Conservation (phyloP, 139 green algal genomes). For the Volvox reticuliferus region DNA sequence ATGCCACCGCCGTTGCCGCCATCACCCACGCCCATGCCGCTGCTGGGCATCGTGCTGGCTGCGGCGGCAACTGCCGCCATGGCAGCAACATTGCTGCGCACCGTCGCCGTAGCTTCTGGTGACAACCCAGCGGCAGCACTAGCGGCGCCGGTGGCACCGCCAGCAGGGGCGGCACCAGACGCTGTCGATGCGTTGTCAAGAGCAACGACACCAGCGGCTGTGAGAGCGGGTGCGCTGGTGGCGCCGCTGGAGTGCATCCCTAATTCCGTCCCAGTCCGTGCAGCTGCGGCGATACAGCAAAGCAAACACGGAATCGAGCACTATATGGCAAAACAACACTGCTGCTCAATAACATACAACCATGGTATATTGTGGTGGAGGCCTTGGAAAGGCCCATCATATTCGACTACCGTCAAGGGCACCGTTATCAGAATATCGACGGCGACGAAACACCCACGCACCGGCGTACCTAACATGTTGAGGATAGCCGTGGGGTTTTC, state of each 20-base stretch:
- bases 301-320: too few relatives aligned
- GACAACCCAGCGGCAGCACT: background rate
- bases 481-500: background rate
- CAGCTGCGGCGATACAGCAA: background rate
- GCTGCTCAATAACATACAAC: too few relatives aligned
- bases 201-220: background rate
- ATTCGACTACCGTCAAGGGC: too few relatives aligned
- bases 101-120: background rate
- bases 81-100: background rate
- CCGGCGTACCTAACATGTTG: background rate
- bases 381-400: too few relatives aligned
- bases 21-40: background rate
- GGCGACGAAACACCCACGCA: background rate
- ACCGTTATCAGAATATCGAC: too few relatives aligned
- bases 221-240: background rate
- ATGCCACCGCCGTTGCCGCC: background rate
- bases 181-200: background rate
- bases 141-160: background rate
- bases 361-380: too few relatives aligned
- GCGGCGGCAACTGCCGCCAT: conserved; percentile 6
- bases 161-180: background rate
- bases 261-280: background rate
- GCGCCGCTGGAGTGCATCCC: background rate
- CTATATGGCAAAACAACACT: too few relatives aligned
- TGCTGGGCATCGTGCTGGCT: background rate